Base-by-base conservation (phyloP, 768 basidiomycete genomes). In the Hygrocybe punicea region DNA sequence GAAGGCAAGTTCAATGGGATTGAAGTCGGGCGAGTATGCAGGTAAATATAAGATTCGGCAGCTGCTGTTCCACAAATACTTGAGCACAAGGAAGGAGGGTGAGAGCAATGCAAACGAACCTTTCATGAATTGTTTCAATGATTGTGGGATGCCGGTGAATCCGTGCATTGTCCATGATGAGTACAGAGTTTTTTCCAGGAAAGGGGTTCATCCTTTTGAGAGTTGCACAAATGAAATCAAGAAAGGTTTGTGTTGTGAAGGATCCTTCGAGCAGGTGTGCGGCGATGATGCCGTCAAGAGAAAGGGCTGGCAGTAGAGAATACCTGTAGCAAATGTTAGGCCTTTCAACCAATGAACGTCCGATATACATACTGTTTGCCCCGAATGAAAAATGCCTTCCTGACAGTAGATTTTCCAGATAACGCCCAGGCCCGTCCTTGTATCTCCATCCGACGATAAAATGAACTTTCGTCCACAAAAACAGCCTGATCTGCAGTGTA, bases 151-250 rank as follows among this genome's bases (percentile, higher is more conserved):
- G 55, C 36, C 75, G 65, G 57, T 78, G 74, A 23, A 76, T 29
- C 29, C 29, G 8, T 29, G 29, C 29, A 29, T 29, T 29, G 29
- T 29, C 29, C 29, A 29, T 29, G 1, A 77, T 63, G 33, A 77
- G 53, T 2, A 76, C 73, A 5, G 70, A 75, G 9, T 75, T 73
- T 2, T 61, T 62, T 0, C 24, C 58, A 0, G 74, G 76, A 49
- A 60, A 78, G 0, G 72, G 74, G 17, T 74, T 58, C 77, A 79
- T 79, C 2, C 57, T 29, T 23, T 67, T 62, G 1, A 78, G 67
- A 1, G 77, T 58, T 0, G 63, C 59, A 3, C 63, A 40, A 11
- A 80, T 63, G 56, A 76, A 79, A 0, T 62, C 23, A 1, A 40
- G 24, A 58, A 79, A 77, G 1, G 4, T 24, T 7, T 33, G 56